Evolutionary conservation across 495 filamentous ascomycete species (phyloP).

Genomic region (Neurospora sp.): DNA sequence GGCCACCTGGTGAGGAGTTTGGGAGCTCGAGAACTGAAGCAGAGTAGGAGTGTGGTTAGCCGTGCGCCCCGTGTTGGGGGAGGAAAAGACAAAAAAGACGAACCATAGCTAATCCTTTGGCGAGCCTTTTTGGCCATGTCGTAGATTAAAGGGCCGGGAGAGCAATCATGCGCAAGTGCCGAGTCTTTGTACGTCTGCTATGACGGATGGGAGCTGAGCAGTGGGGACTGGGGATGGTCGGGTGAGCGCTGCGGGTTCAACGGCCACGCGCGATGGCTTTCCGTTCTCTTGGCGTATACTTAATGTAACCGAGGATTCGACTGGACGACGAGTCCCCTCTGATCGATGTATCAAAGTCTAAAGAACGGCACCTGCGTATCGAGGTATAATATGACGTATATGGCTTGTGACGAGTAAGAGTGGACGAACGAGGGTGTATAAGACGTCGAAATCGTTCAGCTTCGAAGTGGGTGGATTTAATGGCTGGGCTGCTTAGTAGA

Average conservation of each 20-base stretch:
- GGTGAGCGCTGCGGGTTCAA: not conserved
- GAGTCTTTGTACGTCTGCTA: not conserved
- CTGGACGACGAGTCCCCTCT: not conserved
- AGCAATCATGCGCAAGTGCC: conserved; percentile 3
- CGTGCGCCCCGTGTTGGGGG: not conserved
- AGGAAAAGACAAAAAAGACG: conserved; percentile 12
- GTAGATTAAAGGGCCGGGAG: conserved; percentile 9
- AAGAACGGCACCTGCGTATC: not conserved
- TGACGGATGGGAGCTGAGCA: not conserved
- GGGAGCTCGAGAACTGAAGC: conserved; percentile 80
- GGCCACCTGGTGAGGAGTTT: conserved; percentile 73
- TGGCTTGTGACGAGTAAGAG: not conserved
- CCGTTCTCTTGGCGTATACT: not conserved
- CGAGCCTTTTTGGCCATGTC: conserved; percentile 53
- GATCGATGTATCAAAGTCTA: not conserved
- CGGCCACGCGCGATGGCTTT: not conserved
- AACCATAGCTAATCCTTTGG: conserved; percentile 59
- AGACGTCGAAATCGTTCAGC: not conserved
- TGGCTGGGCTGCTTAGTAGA: not conserved
- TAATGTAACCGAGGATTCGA: not conserved
- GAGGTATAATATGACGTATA: not conserved
- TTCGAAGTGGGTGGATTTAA: not conserved
- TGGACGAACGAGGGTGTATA: not conserved
- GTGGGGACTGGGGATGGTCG: not conserved
- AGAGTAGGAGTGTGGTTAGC: conserved; percentile 1